Conservation (phyloP, 306 rosid genomes). For the Begonia masoniana region DNA sequence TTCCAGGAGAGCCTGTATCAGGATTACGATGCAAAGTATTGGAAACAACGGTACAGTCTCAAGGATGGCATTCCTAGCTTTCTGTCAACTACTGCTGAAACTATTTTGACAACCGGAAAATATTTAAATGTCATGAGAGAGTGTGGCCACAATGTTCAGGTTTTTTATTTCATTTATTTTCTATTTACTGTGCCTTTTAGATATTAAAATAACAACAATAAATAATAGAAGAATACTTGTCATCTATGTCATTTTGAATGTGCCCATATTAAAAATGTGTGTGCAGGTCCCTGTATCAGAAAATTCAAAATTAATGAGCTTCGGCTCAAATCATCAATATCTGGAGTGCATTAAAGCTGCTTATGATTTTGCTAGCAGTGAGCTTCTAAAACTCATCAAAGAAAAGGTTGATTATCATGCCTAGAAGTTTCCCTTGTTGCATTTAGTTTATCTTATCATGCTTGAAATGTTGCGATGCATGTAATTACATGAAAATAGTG, state of each 20-base stretch:
- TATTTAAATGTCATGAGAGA: slow-evolving; percentile 98
- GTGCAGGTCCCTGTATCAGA: slow-evolving; percentile 78
- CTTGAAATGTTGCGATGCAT: too few relatives aligned
- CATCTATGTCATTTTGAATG: too few relatives aligned
- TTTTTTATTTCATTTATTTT: slow-evolving; percentile 14
- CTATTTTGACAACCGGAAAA: slow-evolving; percentile 94
- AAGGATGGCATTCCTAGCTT: slow-evolving; percentile 98
- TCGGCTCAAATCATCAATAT: slow-evolving; percentile 87
- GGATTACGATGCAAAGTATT: slow-evolving; percentile 84
- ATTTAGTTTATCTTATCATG: too few relatives aligned
- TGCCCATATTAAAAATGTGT: background rate
- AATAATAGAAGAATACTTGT: too few relatives aligned
- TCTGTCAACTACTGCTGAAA: slow-evolving; percentile 65
- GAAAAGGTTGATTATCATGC: slow-evolving; percentile 53
- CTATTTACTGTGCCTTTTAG: slow-evolving; percentile 4
- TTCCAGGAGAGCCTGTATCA: slow-evolving; percentile 86
- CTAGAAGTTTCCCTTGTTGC: slow-evolving; percentile 1
- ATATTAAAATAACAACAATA: too few relatives aligned
- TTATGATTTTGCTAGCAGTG: slow-evolving; percentile 82
- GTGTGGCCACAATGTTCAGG: slow-evolving; percentile 98
- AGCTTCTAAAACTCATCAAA: slow-evolving; percentile 82
- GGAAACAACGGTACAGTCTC: slow-evolving; percentile 91
- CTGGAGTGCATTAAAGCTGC: slow-evolving; percentile 93
- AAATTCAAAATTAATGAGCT: slow-evolving; percentile 63
- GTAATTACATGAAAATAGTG: background rate